These are phyloP conservation scores for Nothomitra cinnamomea DNA, from an alignment of 2,329 filamentous ascomycete species.

Conservation along the genomic window DNA sequence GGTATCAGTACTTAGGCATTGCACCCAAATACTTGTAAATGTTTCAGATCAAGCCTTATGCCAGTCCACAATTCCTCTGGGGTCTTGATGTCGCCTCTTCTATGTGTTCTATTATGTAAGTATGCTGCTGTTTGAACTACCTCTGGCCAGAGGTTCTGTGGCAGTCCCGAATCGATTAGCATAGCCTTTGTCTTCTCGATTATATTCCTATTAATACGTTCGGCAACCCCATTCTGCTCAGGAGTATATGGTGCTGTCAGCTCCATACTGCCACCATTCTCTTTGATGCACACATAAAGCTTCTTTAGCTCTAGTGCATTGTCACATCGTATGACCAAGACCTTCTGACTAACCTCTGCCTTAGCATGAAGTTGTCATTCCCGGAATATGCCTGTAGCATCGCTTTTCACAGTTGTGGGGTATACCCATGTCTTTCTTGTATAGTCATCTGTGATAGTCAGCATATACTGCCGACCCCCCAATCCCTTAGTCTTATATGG, in stretches of 20 bases:
- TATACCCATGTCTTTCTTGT: neutral
- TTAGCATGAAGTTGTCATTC: neutral
- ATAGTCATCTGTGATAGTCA: constrained; percentile 2
- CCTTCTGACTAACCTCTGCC: neutral
- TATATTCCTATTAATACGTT: constrained; percentile 8
- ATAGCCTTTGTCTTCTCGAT: neutral
- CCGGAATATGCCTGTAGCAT: neutral
- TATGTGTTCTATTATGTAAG: neutral
- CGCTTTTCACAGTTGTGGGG: neutral
- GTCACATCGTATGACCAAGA: neutral
- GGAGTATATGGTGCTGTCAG: constrained; percentile 5
- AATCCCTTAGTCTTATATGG: neutral
- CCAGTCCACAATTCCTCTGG: neutral
- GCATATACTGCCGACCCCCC: neutral
- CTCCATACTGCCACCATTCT: constrained; percentile 2
- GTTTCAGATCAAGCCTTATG: neutral
- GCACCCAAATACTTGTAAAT: constrained; percentile 7
- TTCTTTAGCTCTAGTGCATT: neutral
- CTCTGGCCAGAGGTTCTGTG: constrained; percentile 5
- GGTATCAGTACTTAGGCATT: neutral
- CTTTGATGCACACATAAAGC: neutral
- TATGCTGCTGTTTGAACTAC: constrained; percentile 8
- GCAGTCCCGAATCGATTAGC: constrained; percentile 5
- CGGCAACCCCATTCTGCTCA: constrained; percentile 8
- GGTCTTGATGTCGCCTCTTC: neutral